Base-by-base conservation (phyloP, 2,329 filamentous ascomycete species). In the Colletotrichum orchidophilum region DNA sequence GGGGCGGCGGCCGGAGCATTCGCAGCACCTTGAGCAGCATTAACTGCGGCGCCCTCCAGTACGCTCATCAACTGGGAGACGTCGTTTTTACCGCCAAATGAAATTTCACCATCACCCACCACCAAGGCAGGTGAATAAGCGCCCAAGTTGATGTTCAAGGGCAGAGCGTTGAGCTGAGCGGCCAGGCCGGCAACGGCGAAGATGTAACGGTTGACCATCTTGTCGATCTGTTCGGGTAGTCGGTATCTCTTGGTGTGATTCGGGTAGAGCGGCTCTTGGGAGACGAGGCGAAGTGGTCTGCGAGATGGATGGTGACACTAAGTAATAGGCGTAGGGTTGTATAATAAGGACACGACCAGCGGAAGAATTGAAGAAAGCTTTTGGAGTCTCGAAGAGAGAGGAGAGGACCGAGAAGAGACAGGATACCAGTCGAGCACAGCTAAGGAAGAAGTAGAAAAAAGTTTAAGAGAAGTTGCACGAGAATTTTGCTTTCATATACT, bases 31-130 rank as follows among this genome's bases (percentile, higher is more conserved):
- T 75, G 77, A 50, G 82, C 82, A 42, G 80, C 81, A 75, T 77
- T 82, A 70, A 82, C 80, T 58, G 84, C 84, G 39, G 84, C 85
- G 63, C 85, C 84, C 77, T 86, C 82, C 73, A 84, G 80, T 52
- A 82, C 83, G 72, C 80, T 85, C 78, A 86, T 82, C 65, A 86
- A 75, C 63, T 75, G 80, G 55, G 83, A 80, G 35, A 86, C 84
- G 76, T 85, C 84, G 76, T 82, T 78, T 65, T 79, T 80, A 71
- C 84, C 83, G 74, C 83, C 80, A 72, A 86, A 85, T 72, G 83
- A 84, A 71, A 86, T 85, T 75, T 85, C 84, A 79, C 84, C 84
- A 80, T 81, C 80, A 80, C 73, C 73, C 60, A 78, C 78, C 71
- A 80, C 79, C 75, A 80, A 73, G 49, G 79, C 79, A 67, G 79